Base-by-base conservation (phyloP, 2,329 filamentous ascomycete genomes). In the Tolypocladium cylindrosporum region DNA sequence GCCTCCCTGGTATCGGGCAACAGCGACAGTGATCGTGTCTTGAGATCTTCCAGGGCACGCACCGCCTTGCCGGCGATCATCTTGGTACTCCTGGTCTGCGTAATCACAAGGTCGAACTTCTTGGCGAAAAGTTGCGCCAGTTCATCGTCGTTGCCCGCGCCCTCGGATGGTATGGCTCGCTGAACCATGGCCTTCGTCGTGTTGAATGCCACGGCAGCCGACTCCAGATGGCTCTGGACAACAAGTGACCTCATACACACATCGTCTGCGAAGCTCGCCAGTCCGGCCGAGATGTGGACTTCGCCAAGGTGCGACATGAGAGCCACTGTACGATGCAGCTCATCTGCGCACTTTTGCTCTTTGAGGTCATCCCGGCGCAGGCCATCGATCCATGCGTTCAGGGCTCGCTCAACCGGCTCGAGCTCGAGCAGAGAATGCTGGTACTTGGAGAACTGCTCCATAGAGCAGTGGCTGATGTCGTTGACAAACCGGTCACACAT, bases 331-430 rank as follows among this genome's bases (percentile, higher is more conserved):
- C 89, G 85, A 66, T 93, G 87, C 42, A 97, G 77, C 68, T 96
- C 90, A 31, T 84, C 84, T 0, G 89, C 86, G 67, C 91, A 91
- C 65, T 90, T 87, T 70, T 88, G 85, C 73, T 93, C 89, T 72
- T 91, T 91, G 54, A 97, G 76, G 58, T 96, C 91, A 64, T 96
- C 91, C 56, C 85, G 86, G 62, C 91, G 87, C 57, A 97, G 71
- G 7, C 85, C 85, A 62, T 97, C 92, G 58, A 97, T 89, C 84
- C 91, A 96, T 57, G 82, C 83, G 67, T 96, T 96, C 55, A 97
- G 75, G 0, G 90, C 89, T 58, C 91, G 83, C 74, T 99, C 94
- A 13, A 97, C 90, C 0, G 92, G 91, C 69, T 96, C 90, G 55
- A 97, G 78, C 71, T 97, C 94, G 65, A 91, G 90, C 59, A 94